Conservation (phyloP, 2,329 filamentous ascomycete species). For the Microdochium bolleyi region DNA sequence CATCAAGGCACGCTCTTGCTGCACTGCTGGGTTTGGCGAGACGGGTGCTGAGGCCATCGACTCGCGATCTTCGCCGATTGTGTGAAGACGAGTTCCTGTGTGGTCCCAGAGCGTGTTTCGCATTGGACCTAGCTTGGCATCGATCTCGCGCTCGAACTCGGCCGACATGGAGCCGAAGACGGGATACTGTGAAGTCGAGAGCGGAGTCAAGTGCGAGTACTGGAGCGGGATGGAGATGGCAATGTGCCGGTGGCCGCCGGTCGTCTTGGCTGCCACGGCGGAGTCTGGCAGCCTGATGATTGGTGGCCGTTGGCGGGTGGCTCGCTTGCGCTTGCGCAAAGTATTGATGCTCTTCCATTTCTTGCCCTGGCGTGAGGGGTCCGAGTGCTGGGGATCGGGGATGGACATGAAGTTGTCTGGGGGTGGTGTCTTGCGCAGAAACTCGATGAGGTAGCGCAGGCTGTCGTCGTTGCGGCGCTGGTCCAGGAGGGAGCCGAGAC, state of each 20-base stretch:
- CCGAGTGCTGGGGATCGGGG: conserved; percentile 17
- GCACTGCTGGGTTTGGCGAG: background rate
- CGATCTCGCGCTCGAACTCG: conserved; percentile 8
- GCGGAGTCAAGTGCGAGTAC: conserved; percentile 31
- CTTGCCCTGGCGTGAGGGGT: conserved; percentile 20
- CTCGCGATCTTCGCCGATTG: conserved; percentile 26
- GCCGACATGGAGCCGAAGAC: conserved; percentile 8
- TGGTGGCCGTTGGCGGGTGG: conserved; percentile 12
- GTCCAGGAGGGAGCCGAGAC: background rate
- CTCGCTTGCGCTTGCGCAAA: conserved; percentile 28
- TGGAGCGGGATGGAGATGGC: conserved; percentile 52
- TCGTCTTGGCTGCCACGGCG: conserved; percentile 45
- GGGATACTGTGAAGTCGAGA: conserved; percentile 13
- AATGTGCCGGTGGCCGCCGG: conserved; percentile 46
- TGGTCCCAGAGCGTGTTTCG: conserved; percentile 7
- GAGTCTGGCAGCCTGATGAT: conserved; percentile 42
- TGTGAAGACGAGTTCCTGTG: conserved; percentile 21
- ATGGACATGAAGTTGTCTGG: conserved; percentile 41
- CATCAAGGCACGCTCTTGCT: background rate
- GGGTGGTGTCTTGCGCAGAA: conserved; percentile 40
- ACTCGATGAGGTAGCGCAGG: conserved; percentile 30
- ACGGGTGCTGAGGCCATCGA: conserved; percentile 13
- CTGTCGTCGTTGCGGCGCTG: background rate
- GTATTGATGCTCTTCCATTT: conserved; percentile 34
- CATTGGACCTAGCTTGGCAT: conserved; percentile 7